These are phyloP conservation scores for Aechmea fasciata DNA, from an alignment of 176 grass and related monocot genomes.

Conservation along the genomic window DNA sequence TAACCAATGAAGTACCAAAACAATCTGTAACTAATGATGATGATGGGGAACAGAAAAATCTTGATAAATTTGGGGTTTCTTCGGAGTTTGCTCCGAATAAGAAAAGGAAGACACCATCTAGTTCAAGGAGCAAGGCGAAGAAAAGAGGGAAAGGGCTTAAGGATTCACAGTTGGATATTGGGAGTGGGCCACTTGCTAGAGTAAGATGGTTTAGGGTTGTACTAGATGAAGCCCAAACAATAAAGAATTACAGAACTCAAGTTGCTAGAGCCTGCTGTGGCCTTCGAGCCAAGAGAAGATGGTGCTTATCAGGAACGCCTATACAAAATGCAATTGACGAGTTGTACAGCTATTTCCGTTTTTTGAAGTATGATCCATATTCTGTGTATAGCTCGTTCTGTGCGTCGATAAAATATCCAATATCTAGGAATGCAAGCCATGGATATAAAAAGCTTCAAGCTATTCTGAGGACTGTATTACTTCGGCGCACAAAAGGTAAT, in stretches of 20 bases:
- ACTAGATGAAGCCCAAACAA: constrained; percentile 96
- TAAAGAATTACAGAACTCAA: constrained; percentile 90
- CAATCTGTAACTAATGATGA: constrained; percentile 51
- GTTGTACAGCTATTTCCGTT: constrained; percentile 91
- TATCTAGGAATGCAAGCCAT: constrained; percentile 55
- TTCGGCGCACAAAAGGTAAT: constrained; percentile 93
- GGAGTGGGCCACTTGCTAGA: constrained; percentile 74
- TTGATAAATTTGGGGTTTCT: constrained; percentile 40
- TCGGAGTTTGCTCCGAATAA: constrained; percentile 51
- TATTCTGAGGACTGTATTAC: constrained; percentile 70
- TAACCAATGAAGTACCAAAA: constrained; percentile 95
- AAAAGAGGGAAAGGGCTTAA: constrained; percentile 70
- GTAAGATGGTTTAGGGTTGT: constrained; percentile 97
- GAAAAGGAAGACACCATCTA: constrained; percentile 48
- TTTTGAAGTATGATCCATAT: constrained; percentile 94
- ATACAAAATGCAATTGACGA: constrained; percentile 99
- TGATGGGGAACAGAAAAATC: constrained; percentile 56
- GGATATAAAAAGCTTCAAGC: constrained; percentile 95
- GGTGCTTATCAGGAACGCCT: constrained; percentile 97
- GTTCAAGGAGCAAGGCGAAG: constrained; percentile 36
- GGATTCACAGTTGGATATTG: constrained; percentile 45
- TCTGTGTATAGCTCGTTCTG: constrained; percentile 69
- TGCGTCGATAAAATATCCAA: constrained; percentile 78
- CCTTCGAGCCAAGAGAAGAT: constrained; percentile 85
- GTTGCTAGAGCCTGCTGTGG: constrained; percentile 91